These are phyloP conservation scores for Pelargonium australe DNA, from an alignment of 441 rosid species.

Conservation along the genomic window DNA sequence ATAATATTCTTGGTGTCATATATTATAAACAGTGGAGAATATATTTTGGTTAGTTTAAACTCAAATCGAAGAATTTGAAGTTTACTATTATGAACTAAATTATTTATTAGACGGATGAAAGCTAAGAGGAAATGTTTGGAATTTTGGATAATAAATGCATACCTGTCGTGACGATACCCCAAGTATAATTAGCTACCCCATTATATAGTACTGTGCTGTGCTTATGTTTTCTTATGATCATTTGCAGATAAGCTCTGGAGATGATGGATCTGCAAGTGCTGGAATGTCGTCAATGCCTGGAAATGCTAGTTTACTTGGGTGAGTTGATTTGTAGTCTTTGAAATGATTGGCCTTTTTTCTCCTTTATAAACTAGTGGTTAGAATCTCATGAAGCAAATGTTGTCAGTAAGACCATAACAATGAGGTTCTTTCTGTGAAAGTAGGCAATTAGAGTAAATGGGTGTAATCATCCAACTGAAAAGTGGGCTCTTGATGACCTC, in stretches of 20 bases:
- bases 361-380: not conserved
- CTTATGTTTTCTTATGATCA: constrained; percentile 8
- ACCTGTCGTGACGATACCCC: no score
- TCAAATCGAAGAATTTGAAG: no score
- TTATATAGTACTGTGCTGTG: not conserved
- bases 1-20: not conserved
- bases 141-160: no score
- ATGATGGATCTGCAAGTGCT: constrained; percentile 36
- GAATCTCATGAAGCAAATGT: not conserved
- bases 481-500: not conserved
- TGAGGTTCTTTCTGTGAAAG: not conserved
- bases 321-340: constrained; percentile 1
- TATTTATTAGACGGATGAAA: no score
- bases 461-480: not conserved
- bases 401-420: not conserved
- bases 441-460: constrained; percentile 2
- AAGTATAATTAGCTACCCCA: no score
- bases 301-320: constrained; percentile 91
- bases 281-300: constrained; percentile 79
- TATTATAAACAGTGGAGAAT: not conserved
- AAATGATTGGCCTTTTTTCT: constrained; percentile 8
- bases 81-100: no score
- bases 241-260: constrained; percentile 58
- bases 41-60: no score
- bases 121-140: no score